phyloP scores from a whole-genome alignment of 257 asterid genomes.

The Phtheirospermum japonicum region DNA sequence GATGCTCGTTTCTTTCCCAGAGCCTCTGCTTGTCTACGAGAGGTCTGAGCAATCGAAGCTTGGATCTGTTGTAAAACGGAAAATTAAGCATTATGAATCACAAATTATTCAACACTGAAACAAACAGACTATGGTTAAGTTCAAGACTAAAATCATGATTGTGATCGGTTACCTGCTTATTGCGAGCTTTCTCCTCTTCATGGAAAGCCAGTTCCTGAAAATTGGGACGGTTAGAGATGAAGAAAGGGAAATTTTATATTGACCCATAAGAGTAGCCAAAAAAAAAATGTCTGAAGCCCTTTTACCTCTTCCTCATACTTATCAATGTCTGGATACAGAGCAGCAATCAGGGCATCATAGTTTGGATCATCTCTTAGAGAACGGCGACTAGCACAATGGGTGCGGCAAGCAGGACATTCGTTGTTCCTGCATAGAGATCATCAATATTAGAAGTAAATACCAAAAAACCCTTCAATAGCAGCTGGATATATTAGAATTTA shows the following conservation, averaged over 20 bases:
- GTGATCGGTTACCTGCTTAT: slow-evolving; percentile 75
- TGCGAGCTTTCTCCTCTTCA: slow-evolving; percentile 80
- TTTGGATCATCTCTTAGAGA: slow-evolving; percentile 98
- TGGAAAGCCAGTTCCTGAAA: slow-evolving; percentile 78
- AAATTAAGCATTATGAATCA: background rate
- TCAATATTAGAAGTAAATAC: slow-evolving; percentile 17
- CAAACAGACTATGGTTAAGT: background rate
- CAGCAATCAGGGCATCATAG: slow-evolving; percentile 84
- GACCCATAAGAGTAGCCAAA: slow-evolving; percentile 17
- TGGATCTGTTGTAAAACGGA: slow-evolving; percentile 54
- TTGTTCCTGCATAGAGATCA: slow-evolving; percentile 63
- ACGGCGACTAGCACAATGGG: slow-evolving; percentile 99
- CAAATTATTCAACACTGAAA: slow-evolving; percentile 13
- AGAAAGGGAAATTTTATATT: slow-evolving; percentile 18
- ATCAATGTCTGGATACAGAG: slow-evolving; percentile 87
- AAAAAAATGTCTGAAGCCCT: slow-evolving; percentile 25
- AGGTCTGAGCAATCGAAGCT: slow-evolving; percentile 77
- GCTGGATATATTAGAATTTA: slow-evolving; percentile 6
- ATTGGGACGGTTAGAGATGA: slow-evolving; percentile 17
- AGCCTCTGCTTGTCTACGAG: slow-evolving; percentile 80
- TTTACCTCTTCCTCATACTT: slow-evolving; percentile 90
- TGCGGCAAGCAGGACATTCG: slow-evolving; percentile 99
- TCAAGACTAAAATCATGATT: slow-evolving; percentile 21
- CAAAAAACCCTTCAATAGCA: slow-evolving; percentile 16
- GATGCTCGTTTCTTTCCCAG: slow-evolving; percentile 64